Conservation (phyloP, 2,329 filamentous ascomycete species). For the Coccinonectria pachysandricola region DNA sequence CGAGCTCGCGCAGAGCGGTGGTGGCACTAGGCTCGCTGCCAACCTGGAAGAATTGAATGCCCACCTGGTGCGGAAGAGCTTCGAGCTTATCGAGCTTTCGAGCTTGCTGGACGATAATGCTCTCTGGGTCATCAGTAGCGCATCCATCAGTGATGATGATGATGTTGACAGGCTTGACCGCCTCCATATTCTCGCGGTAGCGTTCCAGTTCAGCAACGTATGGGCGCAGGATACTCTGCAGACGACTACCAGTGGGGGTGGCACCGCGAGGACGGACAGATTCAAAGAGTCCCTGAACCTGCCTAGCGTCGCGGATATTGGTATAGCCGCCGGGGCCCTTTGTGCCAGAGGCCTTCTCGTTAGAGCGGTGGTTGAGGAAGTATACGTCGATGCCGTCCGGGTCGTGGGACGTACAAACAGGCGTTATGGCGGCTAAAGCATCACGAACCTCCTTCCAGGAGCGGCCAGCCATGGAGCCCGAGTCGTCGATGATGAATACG, state of each 20-base stretch:
- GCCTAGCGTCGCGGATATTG: constrained; percentile 47
- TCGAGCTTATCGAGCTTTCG: constrained; percentile 58
- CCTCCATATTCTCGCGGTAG: constrained; percentile 26
- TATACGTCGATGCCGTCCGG: constrained; percentile 80
- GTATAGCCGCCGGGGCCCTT: constrained; percentile 46
- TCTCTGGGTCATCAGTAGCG: constrained; percentile 69
- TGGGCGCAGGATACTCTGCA: constrained; percentile 60
- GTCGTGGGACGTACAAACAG: constrained; percentile 73
- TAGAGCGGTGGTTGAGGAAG: constrained; percentile 66
- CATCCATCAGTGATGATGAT: constrained; percentile 89
- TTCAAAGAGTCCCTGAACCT: constrained; percentile 62
- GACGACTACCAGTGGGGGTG: constrained; percentile 65
- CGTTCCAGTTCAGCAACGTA: constrained; percentile 46
- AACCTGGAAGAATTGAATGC: constrained; percentile 94
- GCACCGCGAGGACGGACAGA: constrained; percentile 50
- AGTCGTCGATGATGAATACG: constrained; percentile 84
- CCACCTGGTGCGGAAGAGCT: constrained; percentile 72
- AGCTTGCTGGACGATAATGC: constrained; percentile 56
- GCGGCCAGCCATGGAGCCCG: constrained; percentile 70
- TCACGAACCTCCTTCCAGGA: constrained; percentile 65
- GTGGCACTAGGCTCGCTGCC: constrained; percentile 60
- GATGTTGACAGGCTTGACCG: constrained; percentile 72
- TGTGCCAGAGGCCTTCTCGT: constrained; percentile 23
- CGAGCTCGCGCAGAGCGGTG: constrained; percentile 57
- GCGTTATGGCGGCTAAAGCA: constrained; percentile 64